Percentiles rank a stretch among this genome's conserved stretches.
phyloP scores from a whole-genome alignment of 305 asterid species.

The Plantago rigida region DNA sequence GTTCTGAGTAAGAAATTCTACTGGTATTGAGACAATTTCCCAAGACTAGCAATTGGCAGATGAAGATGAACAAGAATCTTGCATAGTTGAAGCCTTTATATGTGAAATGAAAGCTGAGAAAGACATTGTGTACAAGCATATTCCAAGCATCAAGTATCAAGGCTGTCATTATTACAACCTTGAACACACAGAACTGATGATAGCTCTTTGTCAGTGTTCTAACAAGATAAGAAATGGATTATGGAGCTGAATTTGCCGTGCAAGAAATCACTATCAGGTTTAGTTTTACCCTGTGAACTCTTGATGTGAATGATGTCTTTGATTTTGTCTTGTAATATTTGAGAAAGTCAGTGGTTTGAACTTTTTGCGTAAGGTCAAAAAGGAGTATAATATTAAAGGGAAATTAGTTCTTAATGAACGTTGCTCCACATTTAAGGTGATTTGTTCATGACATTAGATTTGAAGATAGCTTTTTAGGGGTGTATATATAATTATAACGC shows the following conservation, averaged over 20 bases:
- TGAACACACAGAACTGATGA: not conserved
- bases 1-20: constrained; percentile 7
- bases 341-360: too few species aligned
- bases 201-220: constrained; percentile 13
- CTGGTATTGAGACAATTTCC: constrained; percentile 32
- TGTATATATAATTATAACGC: not conserved
- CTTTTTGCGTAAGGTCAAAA: too few species aligned
- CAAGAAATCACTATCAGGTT: not conserved
- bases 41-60: constrained; percentile 26
- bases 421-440: too few species aligned
- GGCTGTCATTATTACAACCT: constrained; percentile 10
- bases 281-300: too few species aligned
- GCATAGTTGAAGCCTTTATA: not conserved
- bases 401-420: too few species aligned
- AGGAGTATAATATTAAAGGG: too few species aligned
- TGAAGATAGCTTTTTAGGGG: too few species aligned
- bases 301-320: too few species aligned
- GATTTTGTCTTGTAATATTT: too few species aligned
- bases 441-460: too few species aligned
- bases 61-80: constrained; percentile 6
- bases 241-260: not conserved
- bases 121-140: constrained; percentile 23
- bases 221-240: not conserved
- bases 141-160: constrained; percentile 4
- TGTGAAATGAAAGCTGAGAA: constrained; percentile 6